Evolutionary conservation across 306 rosid genomes (phyloP).

Genomic region (Prunus campanulata): DNA sequence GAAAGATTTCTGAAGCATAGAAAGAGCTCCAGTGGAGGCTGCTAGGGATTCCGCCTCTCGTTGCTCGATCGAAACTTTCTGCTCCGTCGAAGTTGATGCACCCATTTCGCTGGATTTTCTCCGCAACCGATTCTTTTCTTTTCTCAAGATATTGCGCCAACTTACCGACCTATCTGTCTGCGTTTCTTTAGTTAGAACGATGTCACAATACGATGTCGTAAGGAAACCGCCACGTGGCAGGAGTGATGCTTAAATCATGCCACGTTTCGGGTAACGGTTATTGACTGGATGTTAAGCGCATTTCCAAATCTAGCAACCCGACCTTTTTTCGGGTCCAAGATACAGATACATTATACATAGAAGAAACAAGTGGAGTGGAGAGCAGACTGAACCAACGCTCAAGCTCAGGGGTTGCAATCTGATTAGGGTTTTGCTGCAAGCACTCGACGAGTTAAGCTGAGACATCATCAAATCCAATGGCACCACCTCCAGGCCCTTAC

Average conservation of each 20-base stretch:
- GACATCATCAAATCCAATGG: constrained; percentile 21
- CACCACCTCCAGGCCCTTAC: constrained; percentile 46
- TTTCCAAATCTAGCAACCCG: background rate
- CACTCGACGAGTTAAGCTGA: background rate
- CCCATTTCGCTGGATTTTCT: constrained; percentile 55
- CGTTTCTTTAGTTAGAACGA: background rate
- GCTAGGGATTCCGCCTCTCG: constrained; percentile 62
- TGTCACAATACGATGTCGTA: background rate
- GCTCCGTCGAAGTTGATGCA: constrained; percentile 66
- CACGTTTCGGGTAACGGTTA: background rate
- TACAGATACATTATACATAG: background rate
- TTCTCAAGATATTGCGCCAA: background rate
- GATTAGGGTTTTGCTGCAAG: background rate
- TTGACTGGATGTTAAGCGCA: too few relatives aligned
- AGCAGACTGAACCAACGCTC: background rate
- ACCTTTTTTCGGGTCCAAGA: background rate
- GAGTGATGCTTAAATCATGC: background rate
- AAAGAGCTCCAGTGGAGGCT: constrained; percentile 75
- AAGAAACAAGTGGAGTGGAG: too few relatives aligned
- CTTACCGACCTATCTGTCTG: background rate
- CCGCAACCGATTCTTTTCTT: background rate
- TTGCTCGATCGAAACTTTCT: constrained; percentile 49
- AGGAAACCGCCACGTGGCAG: background rate
- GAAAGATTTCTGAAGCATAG: constrained; percentile 66
- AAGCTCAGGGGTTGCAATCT: constrained; percentile 21